phyloP scores from a whole-genome alignment of 208 protist genomes.

The Kentomonas sorsogonicus region DNA sequence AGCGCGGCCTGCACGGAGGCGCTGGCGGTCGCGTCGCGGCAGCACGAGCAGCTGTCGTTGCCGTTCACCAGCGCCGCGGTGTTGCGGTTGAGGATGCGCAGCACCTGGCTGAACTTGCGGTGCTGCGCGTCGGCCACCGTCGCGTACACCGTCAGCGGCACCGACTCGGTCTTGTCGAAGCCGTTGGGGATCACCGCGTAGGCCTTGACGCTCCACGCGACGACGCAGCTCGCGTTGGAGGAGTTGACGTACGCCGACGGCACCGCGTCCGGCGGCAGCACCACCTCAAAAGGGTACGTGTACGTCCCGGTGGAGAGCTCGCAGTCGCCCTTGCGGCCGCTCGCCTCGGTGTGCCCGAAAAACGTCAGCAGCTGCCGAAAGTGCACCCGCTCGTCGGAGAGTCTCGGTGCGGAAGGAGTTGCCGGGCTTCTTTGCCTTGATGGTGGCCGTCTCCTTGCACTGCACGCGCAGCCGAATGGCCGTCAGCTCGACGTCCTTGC shows the following conservation, averaged over 20 bases:
- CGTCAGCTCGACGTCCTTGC: slow-evolving; percentile 4
- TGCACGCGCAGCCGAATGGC: slow-evolving; percentile 14
- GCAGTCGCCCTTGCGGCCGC: slow-evolving; percentile 5
- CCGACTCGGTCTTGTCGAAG: neutral
- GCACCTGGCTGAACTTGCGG: neutral
- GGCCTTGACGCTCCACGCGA: neutral
- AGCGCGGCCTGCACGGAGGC: no score
- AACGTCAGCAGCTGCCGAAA: slow-evolving; percentile 19
- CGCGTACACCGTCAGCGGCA: no score
- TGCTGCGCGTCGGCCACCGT: neutral
- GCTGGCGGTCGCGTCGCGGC: neutral
- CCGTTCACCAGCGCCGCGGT: neutral
- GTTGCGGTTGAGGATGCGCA: neutral
- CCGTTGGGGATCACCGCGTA: neutral
- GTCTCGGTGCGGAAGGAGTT: no score
- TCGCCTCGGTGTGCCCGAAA: slow-evolving; percentile 15
- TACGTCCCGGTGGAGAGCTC: slow-evolving; percentile 13
- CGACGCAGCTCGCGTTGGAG: neutral
- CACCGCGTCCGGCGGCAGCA: slow-evolving; percentile 4
- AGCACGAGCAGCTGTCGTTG: neutral
- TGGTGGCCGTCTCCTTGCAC: slow-evolving; percentile 16
- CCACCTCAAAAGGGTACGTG: slow-evolving; percentile 18
- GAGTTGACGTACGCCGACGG: neutral
- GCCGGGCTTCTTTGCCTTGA: neutral
- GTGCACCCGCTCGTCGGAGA: slow-evolving; percentile 11